Conservation (phyloP, 2,329 filamentous ascomycete genomes). For the Paracorniculantispora psalliotae region DNA sequence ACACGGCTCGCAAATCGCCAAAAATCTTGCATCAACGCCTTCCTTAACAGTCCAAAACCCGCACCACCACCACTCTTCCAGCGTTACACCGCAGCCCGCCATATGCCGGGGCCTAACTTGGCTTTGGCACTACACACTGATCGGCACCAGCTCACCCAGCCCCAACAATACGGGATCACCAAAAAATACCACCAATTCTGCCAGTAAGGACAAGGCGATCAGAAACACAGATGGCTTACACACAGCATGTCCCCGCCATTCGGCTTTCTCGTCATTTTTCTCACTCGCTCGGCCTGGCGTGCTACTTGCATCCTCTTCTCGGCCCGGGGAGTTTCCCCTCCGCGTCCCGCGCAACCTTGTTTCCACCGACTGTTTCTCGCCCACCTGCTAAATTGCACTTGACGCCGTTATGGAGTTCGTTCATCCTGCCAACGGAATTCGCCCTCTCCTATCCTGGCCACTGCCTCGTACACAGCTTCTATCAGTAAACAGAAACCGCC, state of each 20-base stretch:
- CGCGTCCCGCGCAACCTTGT: background rate
- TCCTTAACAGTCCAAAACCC: too few species aligned
- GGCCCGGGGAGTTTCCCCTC: background rate
- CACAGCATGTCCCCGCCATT: background rate
- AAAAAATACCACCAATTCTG: background rate
- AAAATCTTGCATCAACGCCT: too few species aligned
- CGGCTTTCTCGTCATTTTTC: background rate
- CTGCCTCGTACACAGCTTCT: too few species aligned
- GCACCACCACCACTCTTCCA: background rate
- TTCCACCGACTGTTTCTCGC: too few species aligned
- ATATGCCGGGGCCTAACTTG: background rate
- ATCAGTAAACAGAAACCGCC: background rate
- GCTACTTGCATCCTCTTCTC: background rate
- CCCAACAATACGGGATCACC: too few species aligned
- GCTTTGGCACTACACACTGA: background rate
- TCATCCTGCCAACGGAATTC: too few species aligned
- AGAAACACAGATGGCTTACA: background rate
- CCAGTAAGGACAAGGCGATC: background rate
- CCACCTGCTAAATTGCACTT: background rate
- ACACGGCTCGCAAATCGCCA: too few species aligned
- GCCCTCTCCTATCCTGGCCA: too few species aligned
- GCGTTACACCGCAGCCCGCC: background rate
- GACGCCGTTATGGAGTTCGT: background rate
- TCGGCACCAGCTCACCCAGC: background rate
- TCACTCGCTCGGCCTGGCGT: background rate